phyloP scores from a whole-genome alignment of 202 grass and related monocot genomes.

The Miscanthus sacchariflorus region DNA sequence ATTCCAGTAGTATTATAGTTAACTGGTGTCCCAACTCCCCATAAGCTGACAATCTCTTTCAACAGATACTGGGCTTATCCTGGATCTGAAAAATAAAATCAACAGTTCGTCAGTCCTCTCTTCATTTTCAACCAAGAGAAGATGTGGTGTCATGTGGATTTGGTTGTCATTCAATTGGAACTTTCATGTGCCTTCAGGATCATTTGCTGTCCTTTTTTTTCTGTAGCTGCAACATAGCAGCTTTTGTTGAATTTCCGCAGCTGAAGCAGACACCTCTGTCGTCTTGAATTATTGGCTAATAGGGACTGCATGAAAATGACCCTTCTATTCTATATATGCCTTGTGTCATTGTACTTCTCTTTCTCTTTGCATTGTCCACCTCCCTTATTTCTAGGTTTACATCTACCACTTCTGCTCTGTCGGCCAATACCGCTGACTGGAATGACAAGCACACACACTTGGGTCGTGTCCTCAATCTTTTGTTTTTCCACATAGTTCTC shows the following conservation, averaged over 20 bases:
- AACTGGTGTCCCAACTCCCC: background rate
- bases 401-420: constrained; percentile 9
- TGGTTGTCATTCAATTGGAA: background rate
- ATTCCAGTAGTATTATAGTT: too few relatives aligned
- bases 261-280: background rate
- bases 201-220: background rate
- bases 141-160: background rate
- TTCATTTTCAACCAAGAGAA: background rate
- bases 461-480: background rate
- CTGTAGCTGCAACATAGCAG: background rate
- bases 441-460: background rate
- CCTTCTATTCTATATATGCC: background rate
- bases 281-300: background rate
- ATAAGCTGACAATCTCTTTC: background rate
- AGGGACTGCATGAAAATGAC: constrained; percentile 20
- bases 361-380: background rate
- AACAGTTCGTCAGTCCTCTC: background rate
- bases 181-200: background rate
- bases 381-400: background rate
- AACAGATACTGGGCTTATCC: background rate
- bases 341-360: background rate
- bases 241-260: background rate
- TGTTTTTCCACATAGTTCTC: background rate
- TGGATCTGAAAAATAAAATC: constrained; percentile 3
- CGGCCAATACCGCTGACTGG: background rate